Conservation (phyloP, 352 stramenopile genomes). For the Peronospora belbahrii region DNA sequence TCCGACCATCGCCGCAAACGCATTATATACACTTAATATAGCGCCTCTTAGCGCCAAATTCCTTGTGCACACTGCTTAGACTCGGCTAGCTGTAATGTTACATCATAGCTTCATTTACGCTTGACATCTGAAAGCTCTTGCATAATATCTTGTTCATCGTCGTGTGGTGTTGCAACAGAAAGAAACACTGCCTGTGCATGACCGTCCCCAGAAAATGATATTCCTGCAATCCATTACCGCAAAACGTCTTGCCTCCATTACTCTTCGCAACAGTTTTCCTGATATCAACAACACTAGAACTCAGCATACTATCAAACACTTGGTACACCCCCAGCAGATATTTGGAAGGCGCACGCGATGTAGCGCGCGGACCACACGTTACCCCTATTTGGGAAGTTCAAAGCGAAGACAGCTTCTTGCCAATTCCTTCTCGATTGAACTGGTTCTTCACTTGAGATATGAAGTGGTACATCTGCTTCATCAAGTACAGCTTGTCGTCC, state of each 20-base stretch:
- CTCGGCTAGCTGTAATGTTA: slow-evolving; percentile 46
- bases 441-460: slow-evolving; percentile 50
- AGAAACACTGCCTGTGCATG: not conserved
- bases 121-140: slow-evolving; percentile 37
- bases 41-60: slow-evolving; percentile 28
- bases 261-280: slow-evolving; percentile 4
- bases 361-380: slow-evolving; percentile 37
- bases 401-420: too few species aligned
- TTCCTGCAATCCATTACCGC: not conserved
- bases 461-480: slow-evolving; percentile 73
- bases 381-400: too few species aligned
- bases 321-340: slow-evolving; percentile 46
- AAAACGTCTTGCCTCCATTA: not conserved
- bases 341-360: slow-evolving; percentile 52
- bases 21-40: slow-evolving; percentile 43
- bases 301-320: slow-evolving; percentile 48
- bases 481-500: slow-evolving; percentile 58
- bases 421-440: slow-evolving; percentile 23
- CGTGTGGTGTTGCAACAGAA: not conserved
- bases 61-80: slow-evolving; percentile 33
- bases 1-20: slow-evolving; percentile 39
- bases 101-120: slow-evolving; percentile 52
- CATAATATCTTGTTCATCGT: slow-evolving; percentile 10
- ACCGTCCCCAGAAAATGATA: not conserved
- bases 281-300: slow-evolving; percentile 12